Evolutionary conservation across 2,329 filamentous ascomycete species (phyloP).

Genomic region (Bipolaris oryzae): DNA sequence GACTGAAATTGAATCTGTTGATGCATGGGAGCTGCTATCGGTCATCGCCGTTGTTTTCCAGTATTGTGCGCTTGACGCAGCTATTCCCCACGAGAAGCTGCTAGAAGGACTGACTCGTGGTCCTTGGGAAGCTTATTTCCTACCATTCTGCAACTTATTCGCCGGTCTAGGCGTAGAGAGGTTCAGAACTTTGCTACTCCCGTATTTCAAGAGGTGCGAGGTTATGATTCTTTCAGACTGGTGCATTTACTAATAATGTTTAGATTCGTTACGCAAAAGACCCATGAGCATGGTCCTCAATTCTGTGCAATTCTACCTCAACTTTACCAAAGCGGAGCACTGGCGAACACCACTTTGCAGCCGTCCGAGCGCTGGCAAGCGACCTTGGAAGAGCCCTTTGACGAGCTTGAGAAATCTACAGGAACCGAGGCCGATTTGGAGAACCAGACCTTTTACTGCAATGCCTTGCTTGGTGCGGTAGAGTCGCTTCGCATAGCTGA

Average conservation of each 20-base stretch:
- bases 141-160: constrained; percentile 83
- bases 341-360: constrained; percentile 27
- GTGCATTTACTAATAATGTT: constrained; percentile 23
- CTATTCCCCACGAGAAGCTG: constrained; percentile 71
- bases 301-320: constrained; percentile 41
- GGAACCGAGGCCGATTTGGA: constrained; percentile 16
- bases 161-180: constrained; percentile 73
- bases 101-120: constrained; percentile 70
- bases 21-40: constrained; percentile 50
- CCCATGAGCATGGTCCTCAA: constrained; percentile 38
- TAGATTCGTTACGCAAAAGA: constrained; percentile 69
- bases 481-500: constrained; percentile 28
- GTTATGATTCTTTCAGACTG: neutral
- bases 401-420: constrained; percentile 52
- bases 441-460: constrained; percentile 34
- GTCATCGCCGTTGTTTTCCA: constrained; percentile 70
- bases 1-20: constrained; percentile 28
- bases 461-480: constrained; percentile 37
- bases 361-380: constrained; percentile 39
- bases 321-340: constrained; percentile 30
- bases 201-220: constrained; percentile 76
- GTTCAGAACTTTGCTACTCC: constrained; percentile 79
- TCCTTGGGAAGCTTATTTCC: constrained; percentile 72
- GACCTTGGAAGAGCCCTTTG: constrained; percentile 70
- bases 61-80: constrained; percentile 76